Percentiles rank a stretch among this genome's conserved stretches.
Conservation (phyloP, 169 alveolate species). For the Eimeria brunetti region DNA sequence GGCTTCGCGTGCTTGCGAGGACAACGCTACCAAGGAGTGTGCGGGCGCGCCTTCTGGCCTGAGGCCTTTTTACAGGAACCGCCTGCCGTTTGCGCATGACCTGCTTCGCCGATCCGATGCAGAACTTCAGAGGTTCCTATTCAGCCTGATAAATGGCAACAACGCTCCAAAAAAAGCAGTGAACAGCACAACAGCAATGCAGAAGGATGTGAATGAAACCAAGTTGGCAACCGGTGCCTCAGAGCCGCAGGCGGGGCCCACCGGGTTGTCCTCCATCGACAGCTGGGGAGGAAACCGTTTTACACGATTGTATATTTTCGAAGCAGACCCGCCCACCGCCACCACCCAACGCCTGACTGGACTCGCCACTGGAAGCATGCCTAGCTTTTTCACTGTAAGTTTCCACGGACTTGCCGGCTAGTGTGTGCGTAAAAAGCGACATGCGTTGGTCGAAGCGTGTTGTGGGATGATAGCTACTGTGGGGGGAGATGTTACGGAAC, state of each 20-base stretch:
- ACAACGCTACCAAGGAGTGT: constrained; percentile 18
- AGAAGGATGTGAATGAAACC: not conserved
- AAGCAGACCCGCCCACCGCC: constrained; percentile 89
- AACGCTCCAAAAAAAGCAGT: not conserved
- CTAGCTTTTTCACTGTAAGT: constrained; percentile 80
- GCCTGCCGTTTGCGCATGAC: constrained; percentile 62
- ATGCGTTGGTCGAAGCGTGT: not conserved
- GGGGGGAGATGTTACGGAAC: not conserved
- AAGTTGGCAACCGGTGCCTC: not conserved
- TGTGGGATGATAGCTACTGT: not conserved
- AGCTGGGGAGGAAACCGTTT: constrained; percentile 66
- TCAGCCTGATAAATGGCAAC: not conserved
- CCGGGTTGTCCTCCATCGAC: not conserved
- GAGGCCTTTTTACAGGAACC: constrained; percentile 62
- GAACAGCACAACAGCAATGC: not conserved
- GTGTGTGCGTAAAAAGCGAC: not conserved
- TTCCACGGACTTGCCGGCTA: not conserved
- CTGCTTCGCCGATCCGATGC: constrained; percentile 72
- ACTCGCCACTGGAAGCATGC: constrained; percentile 87
- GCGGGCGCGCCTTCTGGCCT: constrained; percentile 19
- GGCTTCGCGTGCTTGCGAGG: constrained; percentile 5
- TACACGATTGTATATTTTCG: constrained; percentile 77
- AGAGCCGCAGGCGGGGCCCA: not conserved
- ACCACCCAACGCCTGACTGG: constrained; percentile 88
- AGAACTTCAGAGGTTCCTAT: constrained; percentile 30